Evolutionary conservation across 2,329 filamentous ascomycete genomes (phyloP).

Genomic region (Fusarium musae): DNA sequence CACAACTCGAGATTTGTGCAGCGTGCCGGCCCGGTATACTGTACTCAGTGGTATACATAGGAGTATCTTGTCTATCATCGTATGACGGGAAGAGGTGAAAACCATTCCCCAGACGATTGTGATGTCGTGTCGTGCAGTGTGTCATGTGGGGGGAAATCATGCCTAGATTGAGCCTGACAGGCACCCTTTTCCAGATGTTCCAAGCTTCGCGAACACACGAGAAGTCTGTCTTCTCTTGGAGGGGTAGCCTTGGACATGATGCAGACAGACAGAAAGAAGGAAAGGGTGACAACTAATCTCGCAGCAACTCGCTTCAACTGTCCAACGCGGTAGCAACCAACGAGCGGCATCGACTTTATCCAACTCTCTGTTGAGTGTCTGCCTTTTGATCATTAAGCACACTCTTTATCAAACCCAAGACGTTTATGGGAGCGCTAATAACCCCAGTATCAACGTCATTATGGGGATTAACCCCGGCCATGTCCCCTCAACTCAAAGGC

Average conservation of each 20-base stretch:
- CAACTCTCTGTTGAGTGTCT: neutral
- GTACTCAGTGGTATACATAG: neutral
- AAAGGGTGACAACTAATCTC: conserved; percentile 15
- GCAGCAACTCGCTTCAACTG: neutral
- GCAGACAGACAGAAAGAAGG: neutral
- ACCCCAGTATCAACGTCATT: conserved; percentile 39
- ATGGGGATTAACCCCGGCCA: conserved; percentile 25
- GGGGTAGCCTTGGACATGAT: neutral
- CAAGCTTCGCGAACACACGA: conserved; percentile 17
- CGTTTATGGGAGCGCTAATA: conserved; percentile 12
- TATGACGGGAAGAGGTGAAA: conserved; percentile 41
- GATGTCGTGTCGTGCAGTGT: conserved; percentile 22
- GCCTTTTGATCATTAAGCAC: neutral
- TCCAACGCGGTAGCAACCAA: neutral
- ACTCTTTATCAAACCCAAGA: neutral
- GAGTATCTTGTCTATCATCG: conserved; percentile 28
- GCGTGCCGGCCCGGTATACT: conserved; percentile 28
- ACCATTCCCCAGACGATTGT: conserved; percentile 28
- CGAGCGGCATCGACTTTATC: neutral
- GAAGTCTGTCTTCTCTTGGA: conserved; percentile 9
- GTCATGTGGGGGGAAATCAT: conserved; percentile 42
- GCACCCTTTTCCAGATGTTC: conserved; percentile 20
- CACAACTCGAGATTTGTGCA: neutral
- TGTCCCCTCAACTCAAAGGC: conserved; percentile 22
- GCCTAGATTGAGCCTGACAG: conserved; percentile 24